A percentile compares a stretch with the other conserved stretches of the same genome.
These are phyloP conservation scores for Pyrrhoderma noxium DNA, from an alignment of 1,284 basidiomycete genomes.

Conservation along the genomic window DNA sequence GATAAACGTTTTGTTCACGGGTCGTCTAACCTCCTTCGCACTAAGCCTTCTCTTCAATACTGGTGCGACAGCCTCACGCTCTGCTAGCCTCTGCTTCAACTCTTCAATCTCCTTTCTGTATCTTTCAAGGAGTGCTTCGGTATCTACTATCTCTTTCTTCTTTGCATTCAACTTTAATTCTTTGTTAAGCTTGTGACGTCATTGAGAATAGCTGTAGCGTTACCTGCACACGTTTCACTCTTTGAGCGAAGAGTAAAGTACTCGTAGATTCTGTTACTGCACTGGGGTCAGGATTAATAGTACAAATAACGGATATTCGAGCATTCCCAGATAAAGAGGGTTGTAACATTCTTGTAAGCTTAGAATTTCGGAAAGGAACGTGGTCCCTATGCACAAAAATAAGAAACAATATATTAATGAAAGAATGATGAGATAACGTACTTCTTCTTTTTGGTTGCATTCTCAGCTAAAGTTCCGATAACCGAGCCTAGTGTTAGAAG, in stretches of 20 bases:
- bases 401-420: not conserved
- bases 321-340: slow-evolving; percentile 94
- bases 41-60: slow-evolving; percentile 52
- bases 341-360: slow-evolving; percentile 89
- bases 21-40: slow-evolving; percentile 60
- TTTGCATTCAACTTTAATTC: slow-evolving; percentile 64
- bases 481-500: slow-evolving; percentile 85
- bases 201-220: not conserved
- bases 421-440: slow-evolving; percentile 27
- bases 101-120: slow-evolving; percentile 90
- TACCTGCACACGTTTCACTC: slow-evolving; percentile 77
- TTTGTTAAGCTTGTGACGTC: not conserved
- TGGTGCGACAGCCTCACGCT: slow-evolving; percentile 48
- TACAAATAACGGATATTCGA: slow-evolving; percentile 93
- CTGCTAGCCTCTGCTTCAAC: slow-evolving; percentile 59
- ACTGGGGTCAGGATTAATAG: slow-evolving; percentile 75
- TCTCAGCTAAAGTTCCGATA: slow-evolving; percentile 83
- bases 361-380: slow-evolving; percentile 94
- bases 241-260: slow-evolving; percentile 82
- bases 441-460: slow-evolving; percentile 72
- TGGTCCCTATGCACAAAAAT: slow-evolving; percentile 59
- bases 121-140: slow-evolving; percentile 84
- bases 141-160: slow-evolving; percentile 90
- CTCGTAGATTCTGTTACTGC: slow-evolving; percentile 79
- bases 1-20: not conserved